A percentile compares a stretch with the other conserved stretches of the same genome.
Evolutionary conservation across 164 flowering plant genomes (phyloP).

Genomic region (Taxillus chinensis): DNA sequence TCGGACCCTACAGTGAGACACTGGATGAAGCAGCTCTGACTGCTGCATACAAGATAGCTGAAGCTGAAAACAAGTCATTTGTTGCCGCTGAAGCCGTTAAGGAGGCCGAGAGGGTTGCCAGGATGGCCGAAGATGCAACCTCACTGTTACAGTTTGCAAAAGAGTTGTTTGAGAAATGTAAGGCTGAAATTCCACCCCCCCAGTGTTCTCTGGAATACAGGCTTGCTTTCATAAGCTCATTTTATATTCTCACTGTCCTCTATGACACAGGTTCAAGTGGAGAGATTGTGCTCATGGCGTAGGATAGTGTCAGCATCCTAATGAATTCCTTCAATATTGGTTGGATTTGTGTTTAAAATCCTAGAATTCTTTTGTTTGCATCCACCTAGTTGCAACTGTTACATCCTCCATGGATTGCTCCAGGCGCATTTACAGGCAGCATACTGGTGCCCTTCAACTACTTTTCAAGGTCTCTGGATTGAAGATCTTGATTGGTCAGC

Average conservation of each 20-base stretch:
- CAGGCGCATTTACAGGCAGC: too few species aligned
- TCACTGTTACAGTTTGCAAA: conserved; percentile 35
- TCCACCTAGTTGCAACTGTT: too few species aligned
- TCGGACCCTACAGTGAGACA: conserved; percentile 11
- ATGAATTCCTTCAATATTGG: too few species aligned
- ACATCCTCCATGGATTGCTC: too few species aligned
- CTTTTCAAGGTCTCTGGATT: too few species aligned
- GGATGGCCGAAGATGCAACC: conserved; percentile 63
- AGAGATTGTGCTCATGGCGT: conserved; percentile 28
- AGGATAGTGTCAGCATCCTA: not conserved
- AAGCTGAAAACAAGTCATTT: conserved; percentile 64
- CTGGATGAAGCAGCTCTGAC: conserved; percentile 41
- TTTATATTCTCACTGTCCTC: not conserved
- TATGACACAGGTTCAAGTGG: conserved; percentile 25
- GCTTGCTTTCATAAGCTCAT: not conserved
- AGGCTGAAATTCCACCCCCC: not conserved
- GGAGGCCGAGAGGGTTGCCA: conserved; percentile 55
- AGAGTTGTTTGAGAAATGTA: conserved; percentile 64
- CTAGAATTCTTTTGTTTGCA: too few species aligned
- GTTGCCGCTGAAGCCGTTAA: conserved; percentile 72
- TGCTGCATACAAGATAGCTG: conserved; percentile 67
- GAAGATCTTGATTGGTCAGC: too few species aligned
- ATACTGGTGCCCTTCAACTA: too few species aligned
- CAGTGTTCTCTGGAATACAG: too few species aligned
- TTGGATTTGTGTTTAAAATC: too few species aligned